These are phyloP conservation scores for Irpex sp. DNA, from an alignment of 1,284 basidiomycete genomes.

Conservation along the genomic window DNA sequence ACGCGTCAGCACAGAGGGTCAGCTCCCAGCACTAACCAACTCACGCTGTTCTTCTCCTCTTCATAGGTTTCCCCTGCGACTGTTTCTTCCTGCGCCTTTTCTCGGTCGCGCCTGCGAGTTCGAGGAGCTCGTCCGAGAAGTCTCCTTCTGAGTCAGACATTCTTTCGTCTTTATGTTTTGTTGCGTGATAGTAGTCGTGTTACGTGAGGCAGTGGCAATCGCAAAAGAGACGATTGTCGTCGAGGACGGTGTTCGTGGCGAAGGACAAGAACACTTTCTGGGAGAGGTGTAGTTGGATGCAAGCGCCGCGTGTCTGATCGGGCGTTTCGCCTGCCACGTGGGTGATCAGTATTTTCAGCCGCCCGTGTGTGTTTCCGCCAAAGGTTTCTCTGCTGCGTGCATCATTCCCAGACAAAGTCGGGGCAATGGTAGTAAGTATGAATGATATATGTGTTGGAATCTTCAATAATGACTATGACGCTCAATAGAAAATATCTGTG, in stretches of 20 bases:
- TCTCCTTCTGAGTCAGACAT: conserved; percentile 76
- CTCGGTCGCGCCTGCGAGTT: conserved; percentile 58
- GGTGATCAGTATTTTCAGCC: not conserved
- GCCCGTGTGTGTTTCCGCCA: not conserved
- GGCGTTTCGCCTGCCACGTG: not conserved
- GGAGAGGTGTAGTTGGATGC: not conserved
- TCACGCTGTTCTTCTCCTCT: conserved; percentile 51
- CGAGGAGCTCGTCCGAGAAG: conserved; percentile 65
- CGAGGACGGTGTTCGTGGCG: not conserved
- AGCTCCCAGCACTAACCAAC: conserved; percentile 15
- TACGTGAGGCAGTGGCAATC: not conserved
- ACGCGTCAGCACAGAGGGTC: not conserved
- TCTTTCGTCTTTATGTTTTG: not conserved
- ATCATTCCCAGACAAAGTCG: not conserved
- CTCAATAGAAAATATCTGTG: conserved; percentile 77
- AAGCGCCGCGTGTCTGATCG: not conserved
- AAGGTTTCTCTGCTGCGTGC: not conserved
- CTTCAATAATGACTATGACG: not conserved
- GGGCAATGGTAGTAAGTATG: conserved; percentile 21
- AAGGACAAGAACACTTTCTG: not conserved
- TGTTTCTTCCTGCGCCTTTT: conserved; percentile 48
- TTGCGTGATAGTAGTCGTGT: not conserved
- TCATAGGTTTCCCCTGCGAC: conserved; percentile 30
- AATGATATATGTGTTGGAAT: not conserved
- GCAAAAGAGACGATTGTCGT: not conserved